Conservation (phyloP, 2,329 filamentous ascomycete genomes). For the Ophiostoma ulmi region DNA sequence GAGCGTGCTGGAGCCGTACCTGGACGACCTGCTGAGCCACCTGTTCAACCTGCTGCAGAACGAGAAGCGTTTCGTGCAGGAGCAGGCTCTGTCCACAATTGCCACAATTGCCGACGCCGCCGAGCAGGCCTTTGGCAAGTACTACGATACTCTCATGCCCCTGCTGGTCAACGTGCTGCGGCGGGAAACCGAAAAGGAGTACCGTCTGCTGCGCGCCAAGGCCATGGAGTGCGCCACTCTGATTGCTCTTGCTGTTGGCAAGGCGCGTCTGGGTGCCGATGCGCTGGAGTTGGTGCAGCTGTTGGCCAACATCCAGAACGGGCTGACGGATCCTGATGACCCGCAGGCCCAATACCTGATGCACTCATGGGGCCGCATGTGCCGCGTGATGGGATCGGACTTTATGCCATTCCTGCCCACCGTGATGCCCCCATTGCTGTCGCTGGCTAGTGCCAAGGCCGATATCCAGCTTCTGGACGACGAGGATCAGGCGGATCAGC, state of each 20-base stretch:
- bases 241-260: constrained; percentile 90
- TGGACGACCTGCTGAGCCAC: constrained; percentile 78
- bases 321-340: constrained; percentile 85
- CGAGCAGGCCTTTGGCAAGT: constrained; percentile 88
- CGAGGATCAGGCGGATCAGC: constrained; percentile 85
- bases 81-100: constrained; percentile 95
- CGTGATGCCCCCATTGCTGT: constrained; percentile 89
- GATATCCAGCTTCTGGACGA: constrained; percentile 95
- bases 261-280: constrained; percentile 83
- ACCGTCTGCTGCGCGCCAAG: constrained; percentile 84
- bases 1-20: constrained; percentile 81
- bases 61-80: constrained; percentile 92
- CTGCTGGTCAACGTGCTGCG: constrained; percentile 83
- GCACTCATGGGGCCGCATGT: constrained; percentile 99
- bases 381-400: constrained; percentile 80
- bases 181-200: constrained; percentile 89
- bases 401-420: constrained; percentile 89
- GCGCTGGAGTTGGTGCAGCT: constrained; percentile 83
- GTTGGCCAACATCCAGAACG: constrained; percentile 78
- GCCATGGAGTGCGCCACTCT: constrained; percentile 98
- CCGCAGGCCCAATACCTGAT: constrained; percentile 95
- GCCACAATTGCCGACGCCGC: constrained; percentile 98
- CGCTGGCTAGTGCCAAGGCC: constrained; percentile 89
- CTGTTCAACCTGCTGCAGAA: constrained; percentile 84
- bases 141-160: constrained; percentile 95